Conservation (phyloP, 2,329 filamentous ascomycete genomes). For the Venturia aucupariae region DNA sequence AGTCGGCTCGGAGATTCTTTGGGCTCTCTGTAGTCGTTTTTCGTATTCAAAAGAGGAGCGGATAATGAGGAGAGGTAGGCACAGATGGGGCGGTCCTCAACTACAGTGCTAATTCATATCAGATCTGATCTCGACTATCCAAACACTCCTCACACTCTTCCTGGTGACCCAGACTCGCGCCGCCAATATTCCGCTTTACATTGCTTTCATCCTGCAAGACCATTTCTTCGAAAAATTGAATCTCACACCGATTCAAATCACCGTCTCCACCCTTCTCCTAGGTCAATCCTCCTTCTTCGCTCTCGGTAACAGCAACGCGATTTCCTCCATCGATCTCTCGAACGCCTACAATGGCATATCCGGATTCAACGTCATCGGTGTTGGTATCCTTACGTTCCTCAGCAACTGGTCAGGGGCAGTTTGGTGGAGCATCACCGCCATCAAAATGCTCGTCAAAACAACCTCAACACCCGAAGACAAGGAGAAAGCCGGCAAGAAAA, state of each 20-base stretch:
- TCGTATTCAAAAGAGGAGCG: not conserved
- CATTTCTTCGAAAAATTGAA: conserved; percentile 36
- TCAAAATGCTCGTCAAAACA: conserved; percentile 40
- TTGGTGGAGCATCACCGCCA: conserved; percentile 67
- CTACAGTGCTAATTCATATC: not conserved
- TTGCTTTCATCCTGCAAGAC: conserved; percentile 60
- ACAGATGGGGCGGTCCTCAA: not conserved
- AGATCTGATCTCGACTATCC: conserved; percentile 26
- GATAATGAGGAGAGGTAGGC: conserved; percentile 18
- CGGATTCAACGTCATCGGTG: conserved; percentile 68
- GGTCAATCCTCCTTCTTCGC: conserved; percentile 83
- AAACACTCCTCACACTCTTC: conserved; percentile 63
- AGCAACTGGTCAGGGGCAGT: conserved; percentile 88
- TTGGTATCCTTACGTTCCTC: conserved; percentile 75
- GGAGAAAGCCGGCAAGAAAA: not conserved
- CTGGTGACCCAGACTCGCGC: conserved; percentile 79
- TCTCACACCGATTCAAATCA: conserved; percentile 33
- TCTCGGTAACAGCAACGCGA: conserved; percentile 83
- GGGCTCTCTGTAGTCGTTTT: conserved; percentile 19
- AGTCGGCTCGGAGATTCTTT: conserved; percentile 19
- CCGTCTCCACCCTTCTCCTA: conserved; percentile 63
- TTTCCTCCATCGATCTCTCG: conserved; percentile 89
- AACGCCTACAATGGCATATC: conserved; percentile 89
- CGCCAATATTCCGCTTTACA: conserved; percentile 76
- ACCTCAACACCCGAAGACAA: not conserved